phyloP scores from a whole-genome alignment of 2,329 filamentous ascomycete genomes.

The Pseudocercospora eumusae region DNA sequence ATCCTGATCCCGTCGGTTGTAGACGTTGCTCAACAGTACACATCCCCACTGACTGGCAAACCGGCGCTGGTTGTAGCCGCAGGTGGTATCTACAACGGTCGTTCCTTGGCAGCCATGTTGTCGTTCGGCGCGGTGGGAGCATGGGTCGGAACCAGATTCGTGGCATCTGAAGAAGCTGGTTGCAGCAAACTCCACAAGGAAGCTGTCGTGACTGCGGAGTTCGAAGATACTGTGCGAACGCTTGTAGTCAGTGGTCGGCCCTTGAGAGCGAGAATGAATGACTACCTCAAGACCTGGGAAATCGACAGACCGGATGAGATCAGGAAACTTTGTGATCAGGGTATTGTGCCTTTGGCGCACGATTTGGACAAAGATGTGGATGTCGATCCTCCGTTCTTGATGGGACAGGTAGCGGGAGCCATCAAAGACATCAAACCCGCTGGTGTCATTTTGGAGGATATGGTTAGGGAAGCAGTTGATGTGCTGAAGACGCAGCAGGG shows the following conservation, averaged over 20 bases:
- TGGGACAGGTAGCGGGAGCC: constrained; percentile 87
- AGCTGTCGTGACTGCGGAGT: constrained; percentile 75
- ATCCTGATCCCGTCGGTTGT: constrained; percentile 85
- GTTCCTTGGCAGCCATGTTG: constrained; percentile 75
- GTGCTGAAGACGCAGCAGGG: constrained; percentile 63
- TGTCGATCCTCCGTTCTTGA: constrained; percentile 81
- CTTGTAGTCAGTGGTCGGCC: constrained; percentile 81
- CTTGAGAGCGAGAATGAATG: constrained; percentile 76
- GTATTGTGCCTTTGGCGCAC: constrained; percentile 76
- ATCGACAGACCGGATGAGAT: constrained; percentile 68
- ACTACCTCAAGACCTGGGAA: constrained; percentile 83
- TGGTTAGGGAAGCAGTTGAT: constrained; percentile 60
- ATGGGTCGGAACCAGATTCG: constrained; percentile 93
- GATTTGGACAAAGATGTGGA: constrained; percentile 76
- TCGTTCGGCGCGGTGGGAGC: constrained; percentile 88
- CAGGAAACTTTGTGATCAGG: constrained; percentile 70
- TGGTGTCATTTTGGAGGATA: constrained; percentile 80
- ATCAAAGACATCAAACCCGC: constrained; percentile 79
- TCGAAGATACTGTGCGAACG: constrained; percentile 78
- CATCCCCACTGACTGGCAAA: constrained; percentile 67
- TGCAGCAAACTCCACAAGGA: constrained; percentile 81
- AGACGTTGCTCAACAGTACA: constrained; percentile 75
- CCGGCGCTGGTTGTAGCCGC: constrained; percentile 82
- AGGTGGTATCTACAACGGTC: constrained; percentile 81
- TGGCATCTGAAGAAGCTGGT: constrained; percentile 77